phyloP scores from a whole-genome alignment of 2,329 filamentous ascomycete species.

The Ophiostoma himal-ulmi region DNA sequence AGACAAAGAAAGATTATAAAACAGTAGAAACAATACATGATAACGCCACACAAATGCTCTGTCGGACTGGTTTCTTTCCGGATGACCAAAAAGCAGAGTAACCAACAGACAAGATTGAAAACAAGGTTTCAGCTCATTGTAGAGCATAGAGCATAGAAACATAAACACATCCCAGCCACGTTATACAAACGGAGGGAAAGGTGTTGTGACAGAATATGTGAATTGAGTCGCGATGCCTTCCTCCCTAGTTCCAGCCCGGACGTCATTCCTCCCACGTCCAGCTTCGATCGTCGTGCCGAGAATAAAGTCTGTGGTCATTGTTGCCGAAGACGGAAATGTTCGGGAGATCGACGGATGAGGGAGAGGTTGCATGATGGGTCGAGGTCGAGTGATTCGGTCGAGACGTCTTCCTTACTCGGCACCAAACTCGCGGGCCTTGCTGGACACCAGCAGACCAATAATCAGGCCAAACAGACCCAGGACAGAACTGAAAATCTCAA shows the following conservation, averaged over 20 bases:
- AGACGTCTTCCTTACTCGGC: conserved; percentile 25
- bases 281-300: neutral
- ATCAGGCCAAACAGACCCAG: conserved; percentile 95
- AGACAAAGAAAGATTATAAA: neutral
- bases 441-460: conserved; percentile 79
- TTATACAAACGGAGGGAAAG: neutral
- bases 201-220: neutral
- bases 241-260: neutral
- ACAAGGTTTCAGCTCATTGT: neutral
- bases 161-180: neutral
- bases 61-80: conserved; percentile 9
- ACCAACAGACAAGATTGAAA: neutral
- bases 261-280: neutral
- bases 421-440: conserved; percentile 73
- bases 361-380: neutral
- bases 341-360: neutral
- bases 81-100: conserved; percentile 14
- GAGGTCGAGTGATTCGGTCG: neutral
- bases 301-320: neutral
- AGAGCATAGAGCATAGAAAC: neutral
- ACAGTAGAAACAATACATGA: neutral
- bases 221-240: neutral
- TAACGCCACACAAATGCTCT: conserved; percentile 23
- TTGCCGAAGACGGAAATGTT: neutral
- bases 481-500: conserved; percentile 98